Conservation (phyloP, 495 filamentous ascomycete genomes). For the Aspergillus incahuasiensis region DNA sequence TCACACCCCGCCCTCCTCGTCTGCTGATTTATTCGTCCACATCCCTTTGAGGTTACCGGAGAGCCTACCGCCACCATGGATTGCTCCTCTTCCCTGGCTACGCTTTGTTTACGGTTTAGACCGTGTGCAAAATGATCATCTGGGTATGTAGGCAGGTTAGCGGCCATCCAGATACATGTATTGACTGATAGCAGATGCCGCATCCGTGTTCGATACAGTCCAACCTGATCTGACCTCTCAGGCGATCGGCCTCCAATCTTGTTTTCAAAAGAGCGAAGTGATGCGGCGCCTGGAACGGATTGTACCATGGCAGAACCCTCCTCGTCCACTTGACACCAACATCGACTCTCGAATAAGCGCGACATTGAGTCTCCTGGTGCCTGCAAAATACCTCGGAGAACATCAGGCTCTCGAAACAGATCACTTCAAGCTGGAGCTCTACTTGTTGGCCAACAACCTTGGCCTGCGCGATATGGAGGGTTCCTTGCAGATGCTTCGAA, state of each 20-base stretch:
- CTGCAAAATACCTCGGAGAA: slow-evolving; percentile 8
- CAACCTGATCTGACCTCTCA: not conserved
- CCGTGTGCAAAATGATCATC: too few species aligned
- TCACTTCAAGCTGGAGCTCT: slow-evolving; percentile 3
- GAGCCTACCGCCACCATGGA: too few species aligned
- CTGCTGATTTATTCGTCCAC: too few species aligned
- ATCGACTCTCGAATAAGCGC: slow-evolving; percentile 5
- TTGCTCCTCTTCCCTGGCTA: too few species aligned
- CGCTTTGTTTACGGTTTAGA: too few species aligned
- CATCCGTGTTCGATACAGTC: too few species aligned
- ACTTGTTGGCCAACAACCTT: slow-evolving; percentile 11
- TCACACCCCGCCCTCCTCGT: too few species aligned
- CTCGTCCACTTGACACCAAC: not conserved
- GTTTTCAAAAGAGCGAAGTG: not conserved
- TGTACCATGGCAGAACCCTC: slow-evolving; percentile 5
- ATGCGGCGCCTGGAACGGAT: not conserved
- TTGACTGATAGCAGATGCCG: not conserved
- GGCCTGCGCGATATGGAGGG: not conserved
- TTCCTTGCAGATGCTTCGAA: not conserved
- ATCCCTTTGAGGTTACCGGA: too few species aligned
- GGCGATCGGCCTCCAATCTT: not conserved
- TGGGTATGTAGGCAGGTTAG: too few species aligned
- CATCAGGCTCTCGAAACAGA: not conserved
- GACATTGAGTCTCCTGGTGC: slow-evolving; percentile 12
- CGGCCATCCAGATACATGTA: not conserved